Base-by-base conservation (phyloP, 179 eudicot genomes). In the Nepenthes alata region DNA sequence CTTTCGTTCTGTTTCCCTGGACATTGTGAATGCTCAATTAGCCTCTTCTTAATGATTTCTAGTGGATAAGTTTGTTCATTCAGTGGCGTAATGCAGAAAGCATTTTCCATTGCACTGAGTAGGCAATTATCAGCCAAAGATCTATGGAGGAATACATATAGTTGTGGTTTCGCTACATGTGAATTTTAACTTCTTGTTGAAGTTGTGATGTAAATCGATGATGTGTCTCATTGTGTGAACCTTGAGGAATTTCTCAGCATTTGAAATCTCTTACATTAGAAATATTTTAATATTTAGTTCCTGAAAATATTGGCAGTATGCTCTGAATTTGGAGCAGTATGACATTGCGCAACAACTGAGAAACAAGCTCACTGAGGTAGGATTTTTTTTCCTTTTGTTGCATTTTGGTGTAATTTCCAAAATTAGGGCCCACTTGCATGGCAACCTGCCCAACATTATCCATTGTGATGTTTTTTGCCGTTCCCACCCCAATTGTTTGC, bases 271-370 rank as follows among this genome's bases (percentile, higher is more conserved):
- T 53, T 34, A 12, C 44, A 35, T 9, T 9, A 38, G 9, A 55
- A 37, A 4, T 10, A 2, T 25, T 2, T 47, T 37, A 39, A 12
- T 60, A 38, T 56, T 35, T 68, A 50, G 16, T 37, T 35, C 44
- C 52, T 62, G 13, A 6, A 11, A 2, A 5, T 73, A 36, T 11
- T 73, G 75, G 80, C 88, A 91, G 98, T 91, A 81, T 74, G 88
- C 95, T 67, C 69, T 89, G 86, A 91, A 91, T 74, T 58, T 89
- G 89, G 96, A 91, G 78, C 84, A 89, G 79, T 91, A 83, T 58
- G 98, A 89, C 54, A 68, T 83, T 70, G 96, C 98, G 38, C 81
- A 91, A 71, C 83, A 89, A 65, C 74, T 91, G 79, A 86, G 96
- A 73, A 81, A 75, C 83, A 91, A 89, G 76, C 87, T 89, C 67